phyloP scores from a whole-genome alignment of 2,329 filamentous ascomycete genomes.

The Eurotiales sp. region DNA sequence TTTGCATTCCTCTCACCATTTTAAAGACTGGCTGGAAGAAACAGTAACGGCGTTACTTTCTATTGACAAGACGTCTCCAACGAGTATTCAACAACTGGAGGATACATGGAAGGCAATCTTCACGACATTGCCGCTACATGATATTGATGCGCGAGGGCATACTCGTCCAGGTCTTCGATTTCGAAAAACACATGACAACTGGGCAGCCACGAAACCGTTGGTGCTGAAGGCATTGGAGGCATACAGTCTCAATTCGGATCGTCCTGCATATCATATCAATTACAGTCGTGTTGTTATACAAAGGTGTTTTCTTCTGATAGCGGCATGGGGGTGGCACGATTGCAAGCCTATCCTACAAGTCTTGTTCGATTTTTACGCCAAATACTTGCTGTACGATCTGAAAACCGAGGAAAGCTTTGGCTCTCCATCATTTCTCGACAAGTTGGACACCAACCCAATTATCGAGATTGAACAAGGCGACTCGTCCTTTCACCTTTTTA shows the following conservation, averaged over 20 bases:
- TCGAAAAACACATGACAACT: slow-evolving; percentile 43
- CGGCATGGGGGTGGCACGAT: slow-evolving; percentile 54
- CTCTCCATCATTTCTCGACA: slow-evolving; percentile 53
- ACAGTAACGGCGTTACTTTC: slow-evolving; percentile 35
- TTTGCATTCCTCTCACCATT: slow-evolving; percentile 28
- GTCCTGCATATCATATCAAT: slow-evolving; percentile 48
- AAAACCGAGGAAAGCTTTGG: slow-evolving; percentile 49
- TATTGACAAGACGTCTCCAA: slow-evolving; percentile 35
- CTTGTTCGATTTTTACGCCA: slow-evolving; percentile 59
- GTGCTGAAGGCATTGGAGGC: slow-evolving; percentile 46
- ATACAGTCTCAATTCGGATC: slow-evolving; percentile 40
- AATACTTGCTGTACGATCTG: slow-evolving; percentile 50
- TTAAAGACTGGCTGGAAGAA: slow-evolving; percentile 42
- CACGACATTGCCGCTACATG: slow-evolving; percentile 50
- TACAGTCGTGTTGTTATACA: slow-evolving; percentile 52
- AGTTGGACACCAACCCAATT: slow-evolving; percentile 42
- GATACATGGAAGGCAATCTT: slow-evolving; percentile 45
- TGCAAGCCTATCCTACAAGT: slow-evolving; percentile 53
- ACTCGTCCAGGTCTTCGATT: slow-evolving; percentile 40
- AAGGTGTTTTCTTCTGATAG: slow-evolving; percentile 53
- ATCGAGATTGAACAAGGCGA: slow-evolving; percentile 48
- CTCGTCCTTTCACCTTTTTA: slow-evolving; percentile 55
- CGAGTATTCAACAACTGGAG: slow-evolving; percentile 33
- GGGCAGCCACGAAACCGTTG: slow-evolving; percentile 46
- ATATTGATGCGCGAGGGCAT: slow-evolving; percentile 51